A percentile compares a stretch with the other conserved stretches of the same genome.
phyloP scores from a whole-genome alignment of 108 stramenopile species.

The Epithemia pelagica region DNA sequence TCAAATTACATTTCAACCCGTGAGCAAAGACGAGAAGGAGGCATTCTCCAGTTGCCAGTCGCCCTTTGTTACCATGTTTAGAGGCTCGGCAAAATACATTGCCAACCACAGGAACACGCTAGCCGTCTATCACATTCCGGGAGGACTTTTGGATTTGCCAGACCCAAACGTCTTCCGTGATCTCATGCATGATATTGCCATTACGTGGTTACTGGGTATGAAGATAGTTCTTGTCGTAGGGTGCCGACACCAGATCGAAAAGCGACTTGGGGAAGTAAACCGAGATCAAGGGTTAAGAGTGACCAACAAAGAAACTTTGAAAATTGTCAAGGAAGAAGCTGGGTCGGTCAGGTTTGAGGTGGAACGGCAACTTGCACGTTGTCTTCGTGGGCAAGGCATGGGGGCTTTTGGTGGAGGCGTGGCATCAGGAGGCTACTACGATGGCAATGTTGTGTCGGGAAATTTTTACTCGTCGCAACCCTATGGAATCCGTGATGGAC shows the following conservation, averaged over 20 bases:
- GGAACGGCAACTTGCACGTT: conserved; percentile 81
- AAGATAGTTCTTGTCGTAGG: conserved; percentile 72
- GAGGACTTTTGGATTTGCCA: conserved; percentile 47
- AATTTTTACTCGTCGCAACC: conserved; percentile 88
- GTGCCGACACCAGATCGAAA: conserved; percentile 71
- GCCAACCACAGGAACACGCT: conserved; percentile 85
- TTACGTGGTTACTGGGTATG: conserved; percentile 90
- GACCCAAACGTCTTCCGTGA: conserved; percentile 55
- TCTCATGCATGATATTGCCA: conserved; percentile 88
- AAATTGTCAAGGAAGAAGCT: conserved; percentile 90
- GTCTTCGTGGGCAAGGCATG: conserved; percentile 57
- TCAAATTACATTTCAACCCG: not conserved
- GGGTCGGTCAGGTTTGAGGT: conserved; percentile 95
- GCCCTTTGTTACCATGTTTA: conserved; percentile 88
- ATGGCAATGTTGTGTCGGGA: conserved; percentile 80
- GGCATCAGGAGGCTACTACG: conserved; percentile 26
- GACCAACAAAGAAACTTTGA: conserved; percentile 72
- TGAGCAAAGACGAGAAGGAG: not conserved
- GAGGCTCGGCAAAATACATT: conserved; percentile 91
- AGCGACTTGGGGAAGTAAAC: conserved; percentile 33
- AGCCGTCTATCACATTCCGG: conserved; percentile 90
- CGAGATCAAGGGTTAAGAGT: conserved; percentile 50
- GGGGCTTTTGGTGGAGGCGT: conserved; percentile 13
- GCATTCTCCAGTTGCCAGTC: not conserved
- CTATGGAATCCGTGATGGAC: conserved; percentile 75